Evolutionary conservation across 805 yeast species (phyloP).

Genomic region (Teunomyces tritomae): DNA sequence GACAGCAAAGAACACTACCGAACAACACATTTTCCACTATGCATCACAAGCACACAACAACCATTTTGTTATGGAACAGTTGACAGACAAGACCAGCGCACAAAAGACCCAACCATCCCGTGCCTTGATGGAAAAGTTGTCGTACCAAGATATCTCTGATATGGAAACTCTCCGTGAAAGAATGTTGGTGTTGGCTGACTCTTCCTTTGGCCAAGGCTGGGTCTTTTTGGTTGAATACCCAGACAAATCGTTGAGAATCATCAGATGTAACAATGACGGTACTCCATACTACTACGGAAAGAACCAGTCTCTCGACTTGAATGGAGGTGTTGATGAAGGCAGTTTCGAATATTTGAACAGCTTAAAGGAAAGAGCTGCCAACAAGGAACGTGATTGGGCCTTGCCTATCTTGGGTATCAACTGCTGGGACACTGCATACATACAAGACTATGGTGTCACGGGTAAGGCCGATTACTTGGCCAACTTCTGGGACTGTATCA

Average conservation of each 20-base stretch:
- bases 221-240: slow-evolving; percentile 64
- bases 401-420: slow-evolving; percentile 76
- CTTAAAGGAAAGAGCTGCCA: slow-evolving; percentile 40
- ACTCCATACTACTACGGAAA: slow-evolving; percentile 70
- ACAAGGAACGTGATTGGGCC: slow-evolving; percentile 53
- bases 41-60: slow-evolving; percentile 93
- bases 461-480: slow-evolving; percentile 72
- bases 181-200: slow-evolving; percentile 50
- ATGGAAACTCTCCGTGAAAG: slow-evolving; percentile 52
- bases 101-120: slow-evolving; percentile 35
- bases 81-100: slow-evolving; percentile 35
- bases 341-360: slow-evolving; percentile 47
- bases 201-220: slow-evolving; percentile 70
- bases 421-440: slow-evolving; percentile 88
- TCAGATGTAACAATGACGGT: slow-evolving; percentile 68
- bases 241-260: slow-evolving; percentile 54
- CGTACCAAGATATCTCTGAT: slow-evolving; percentile 30
- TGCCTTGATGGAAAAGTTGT: slow-evolving; percentile 36
- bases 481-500: slow-evolving; percentile 72
- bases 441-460: slow-evolving; percentile 76
- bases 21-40: slow-evolving; percentile 72
- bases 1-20: slow-evolving; percentile 64
- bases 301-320: slow-evolving; percentile 72
- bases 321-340: slow-evolving; percentile 61
- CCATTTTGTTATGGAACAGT: slow-evolving; percentile 79